Conservation (phyloP, 148 eudicot species). For the Mesembryanthemum crystallinum region DNA sequence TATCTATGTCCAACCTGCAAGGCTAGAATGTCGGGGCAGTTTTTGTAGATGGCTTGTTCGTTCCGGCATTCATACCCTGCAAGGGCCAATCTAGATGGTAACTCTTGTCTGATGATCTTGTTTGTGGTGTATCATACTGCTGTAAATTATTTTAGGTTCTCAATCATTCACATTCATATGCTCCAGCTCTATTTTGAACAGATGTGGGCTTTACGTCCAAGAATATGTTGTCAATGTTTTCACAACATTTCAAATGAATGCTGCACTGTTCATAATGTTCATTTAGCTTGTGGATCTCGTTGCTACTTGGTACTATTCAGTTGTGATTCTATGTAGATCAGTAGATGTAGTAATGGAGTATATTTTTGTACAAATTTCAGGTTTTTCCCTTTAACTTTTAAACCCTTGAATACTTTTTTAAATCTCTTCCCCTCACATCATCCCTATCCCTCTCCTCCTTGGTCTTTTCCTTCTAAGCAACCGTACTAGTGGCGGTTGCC, state of each 20-base stretch:
- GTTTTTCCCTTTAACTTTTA: too few species aligned
- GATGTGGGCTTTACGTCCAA: slow-evolving; percentile 2
- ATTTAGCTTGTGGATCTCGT: slow-evolving; percentile 14
- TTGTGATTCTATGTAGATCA: slow-evolving; percentile 6
- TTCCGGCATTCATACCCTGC: not conserved
- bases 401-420: too few species aligned
- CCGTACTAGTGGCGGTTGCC: too few species aligned
- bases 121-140: not conserved
- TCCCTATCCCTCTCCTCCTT: too few species aligned
- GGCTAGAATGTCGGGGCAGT: slow-evolving; percentile 60
- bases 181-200: slow-evolving; percentile 3
- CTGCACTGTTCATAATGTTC: slow-evolving; percentile 24
- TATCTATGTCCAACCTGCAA: slow-evolving; percentile 78
- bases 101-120: slow-evolving; percentile 9
- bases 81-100: slow-evolving; percentile 4
- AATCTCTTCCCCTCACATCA: too few species aligned
- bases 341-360: not conserved
- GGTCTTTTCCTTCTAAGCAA: too few species aligned
- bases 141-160: slow-evolving; percentile 23
- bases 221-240: slow-evolving; percentile 6
- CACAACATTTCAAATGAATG: slow-evolving; percentile 14
- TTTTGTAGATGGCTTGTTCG: slow-evolving; percentile 31
- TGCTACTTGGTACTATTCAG: not conserved
- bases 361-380: too few species aligned
- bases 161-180: slow-evolving; percentile 7